Evolutionary conservation across 2,329 filamentous ascomycete species (phyloP).

Genomic region (Neopestalotiopsis clavispora): DNA sequence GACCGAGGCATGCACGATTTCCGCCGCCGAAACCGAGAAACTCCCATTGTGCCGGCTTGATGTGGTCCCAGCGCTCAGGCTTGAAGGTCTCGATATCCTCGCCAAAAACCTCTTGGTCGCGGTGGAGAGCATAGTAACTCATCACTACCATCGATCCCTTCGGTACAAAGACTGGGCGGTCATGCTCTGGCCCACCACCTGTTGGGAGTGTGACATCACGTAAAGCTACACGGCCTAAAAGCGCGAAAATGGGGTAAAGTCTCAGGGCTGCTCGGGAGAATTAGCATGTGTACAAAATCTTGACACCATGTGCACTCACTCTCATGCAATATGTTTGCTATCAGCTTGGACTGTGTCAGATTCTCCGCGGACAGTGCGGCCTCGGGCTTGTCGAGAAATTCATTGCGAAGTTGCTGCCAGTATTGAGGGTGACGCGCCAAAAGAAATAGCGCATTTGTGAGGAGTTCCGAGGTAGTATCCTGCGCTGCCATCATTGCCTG

Average conservation of each 20-base stretch:
- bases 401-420: slow-evolving; percentile 21
- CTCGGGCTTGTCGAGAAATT: slow-evolving; percentile 17
- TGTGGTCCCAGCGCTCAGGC: slow-evolving; percentile 22
- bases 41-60: slow-evolving; percentile 22
- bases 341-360: slow-evolving; percentile 12
- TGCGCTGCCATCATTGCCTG: slow-evolving; percentile 24
- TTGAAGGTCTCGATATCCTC: slow-evolving; percentile 21
- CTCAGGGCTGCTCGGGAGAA: slow-evolving; percentile 16
- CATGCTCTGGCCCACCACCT: slow-evolving; percentile 15
- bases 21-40: slow-evolving; percentile 22
- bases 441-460: slow-evolving; percentile 20
- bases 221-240: slow-evolving; percentile 18
- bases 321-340: slow-evolving; percentile 19
- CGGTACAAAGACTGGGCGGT: slow-evolving; percentile 19
- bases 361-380: slow-evolving; percentile 6
- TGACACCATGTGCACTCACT: slow-evolving; percentile 12
- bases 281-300: not conserved
- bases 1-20: slow-evolving; percentile 21
- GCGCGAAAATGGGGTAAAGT: slow-evolving; percentile 21
- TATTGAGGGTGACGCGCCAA: slow-evolving; percentile 19
- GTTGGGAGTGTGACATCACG: slow-evolving; percentile 20
- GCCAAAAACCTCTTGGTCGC: slow-evolving; percentile 20
- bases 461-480: slow-evolving; percentile 23
- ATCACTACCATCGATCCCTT: slow-evolving; percentile 19
- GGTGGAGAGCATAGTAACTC: slow-evolving; percentile 21